Evolutionary conservation across 148 eudicot species (phyloP), one percentile per base, ranked within the genome.

Genomic region (Rhododendron kiyosumense): DNA sequence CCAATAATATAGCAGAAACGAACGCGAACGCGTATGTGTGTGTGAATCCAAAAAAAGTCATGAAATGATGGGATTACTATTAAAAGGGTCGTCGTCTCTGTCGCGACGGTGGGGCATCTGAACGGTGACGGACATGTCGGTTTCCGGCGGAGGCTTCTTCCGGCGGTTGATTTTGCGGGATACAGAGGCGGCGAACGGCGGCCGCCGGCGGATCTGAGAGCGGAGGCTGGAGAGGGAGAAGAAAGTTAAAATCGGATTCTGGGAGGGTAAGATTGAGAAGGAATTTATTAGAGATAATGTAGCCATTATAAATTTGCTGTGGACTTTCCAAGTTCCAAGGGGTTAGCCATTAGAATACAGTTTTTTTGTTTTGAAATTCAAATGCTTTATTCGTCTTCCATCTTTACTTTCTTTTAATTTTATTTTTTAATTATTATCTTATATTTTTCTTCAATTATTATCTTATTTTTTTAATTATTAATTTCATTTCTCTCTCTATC

Each of bases 91-190:
- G 51, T 87, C 88, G 0, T 90, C 93, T 13, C 80, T 83, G 48
- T 91, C 93, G 3, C 92, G 91, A 34, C 87, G 92, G 85, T 69
- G 78, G 12, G 93, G 89, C 48, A 89, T 80, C 61, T 91, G 86
- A 84, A 87, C 74, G 83, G 91, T 45, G 86, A 91, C 90, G 28
- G 98, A 91, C 97, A 94, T 94, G 84, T 86, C 91, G 82, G 80
- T 90, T 74, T 77, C 28, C 2, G 78, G 87, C 84, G 90, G 86
- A 15, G 59, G 83, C 54, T 69, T 51, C 74, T 85, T 85, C 84
- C 89, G 89, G 78, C 88, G 87, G 76, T 38, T 15, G 57, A 26
- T 88, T 49, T 92, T 82, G 85, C 92, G 90, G 32, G 76, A 48
- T 69, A 57, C 85, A 81, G 87, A 45, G 87, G 77, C 43, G 80